Evolutionary conservation across 129 eudicot species (phyloP).

Genomic region (Helianthus tuberosus): DNA sequence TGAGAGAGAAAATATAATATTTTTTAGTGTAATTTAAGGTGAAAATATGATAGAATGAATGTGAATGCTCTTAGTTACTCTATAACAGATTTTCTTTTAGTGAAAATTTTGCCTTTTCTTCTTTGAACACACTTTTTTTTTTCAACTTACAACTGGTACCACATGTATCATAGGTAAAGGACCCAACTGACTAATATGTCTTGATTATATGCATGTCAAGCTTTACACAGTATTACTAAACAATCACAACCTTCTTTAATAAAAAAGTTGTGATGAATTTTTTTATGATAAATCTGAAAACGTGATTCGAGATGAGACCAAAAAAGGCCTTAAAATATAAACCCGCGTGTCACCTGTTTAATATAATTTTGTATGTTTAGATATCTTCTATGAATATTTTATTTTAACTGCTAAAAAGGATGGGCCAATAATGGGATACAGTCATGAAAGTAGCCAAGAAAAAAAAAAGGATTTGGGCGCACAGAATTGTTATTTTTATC

Average conservation of each 20-base stretch:
- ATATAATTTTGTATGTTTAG: background rate
- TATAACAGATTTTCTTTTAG: background rate
- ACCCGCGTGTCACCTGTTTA: conserved; percentile 2
- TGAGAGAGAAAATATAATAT: no score
- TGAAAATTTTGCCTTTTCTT: background rate
- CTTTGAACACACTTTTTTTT: background rate
- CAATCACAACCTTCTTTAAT: background rate
- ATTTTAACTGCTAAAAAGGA: background rate
- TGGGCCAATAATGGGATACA: background rate
- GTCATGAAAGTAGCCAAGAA: no score
- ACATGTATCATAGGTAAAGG: no score
- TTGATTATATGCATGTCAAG: background rate
- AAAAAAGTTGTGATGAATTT: background rate
- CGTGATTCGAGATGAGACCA: conserved; percentile 5
- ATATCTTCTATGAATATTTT: background rate
- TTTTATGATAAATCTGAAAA: background rate
- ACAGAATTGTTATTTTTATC: no score
- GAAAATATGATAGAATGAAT: no score
- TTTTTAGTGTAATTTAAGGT: no score
- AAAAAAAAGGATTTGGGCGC: no score
- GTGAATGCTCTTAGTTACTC: no score
- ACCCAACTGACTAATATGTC: no score
- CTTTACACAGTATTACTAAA: background rate
- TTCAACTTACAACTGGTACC: background rate
- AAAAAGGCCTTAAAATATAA: background rate